These are phyloP conservation scores for Picochlorum sp. DNA, from an alignment of 139 green algal species.

Conservation along the genomic window DNA sequence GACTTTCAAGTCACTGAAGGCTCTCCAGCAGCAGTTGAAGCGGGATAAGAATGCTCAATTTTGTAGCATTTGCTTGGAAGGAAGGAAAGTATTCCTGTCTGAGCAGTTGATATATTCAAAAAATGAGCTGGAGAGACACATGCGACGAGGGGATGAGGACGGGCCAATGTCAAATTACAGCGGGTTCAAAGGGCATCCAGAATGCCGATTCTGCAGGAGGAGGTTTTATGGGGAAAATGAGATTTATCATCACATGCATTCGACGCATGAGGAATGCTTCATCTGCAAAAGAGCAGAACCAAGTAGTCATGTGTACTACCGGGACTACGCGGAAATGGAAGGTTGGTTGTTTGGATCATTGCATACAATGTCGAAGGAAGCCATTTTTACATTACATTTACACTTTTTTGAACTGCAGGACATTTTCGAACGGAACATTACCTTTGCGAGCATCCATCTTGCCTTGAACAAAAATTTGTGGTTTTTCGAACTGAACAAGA, in stretches of 20 bases:
- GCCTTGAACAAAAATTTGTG: constrained; percentile 82
- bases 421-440: constrained; percentile 77
- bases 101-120: constrained; percentile 87
- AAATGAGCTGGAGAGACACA: constrained; percentile 64
- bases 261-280: constrained; percentile 79
- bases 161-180: constrained; percentile 58
- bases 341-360: constrained; percentile 24
- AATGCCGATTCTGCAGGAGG: constrained; percentile 68
- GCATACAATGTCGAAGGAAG: not conserved
- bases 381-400: constrained; percentile 14
- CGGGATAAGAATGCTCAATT: constrained; percentile 53
- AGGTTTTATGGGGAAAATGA: constrained; percentile 81
- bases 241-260: constrained; percentile 88
- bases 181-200: constrained; percentile 82
- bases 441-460: constrained; percentile 68
- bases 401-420: constrained; percentile 1
- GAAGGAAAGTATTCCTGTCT: constrained; percentile 71
- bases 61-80: constrained; percentile 83
- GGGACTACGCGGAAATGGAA: constrained; percentile 72
- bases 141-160: constrained; percentile 50
- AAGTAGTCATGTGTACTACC: constrained; percentile 79
- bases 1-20: constrained; percentile 38
- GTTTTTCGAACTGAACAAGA: constrained; percentile 76
- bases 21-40: constrained; percentile 57
- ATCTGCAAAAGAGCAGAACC: constrained; percentile 61